Conservation (phyloP, 805 yeast species). For the Phaffomyces antillensis region DNA sequence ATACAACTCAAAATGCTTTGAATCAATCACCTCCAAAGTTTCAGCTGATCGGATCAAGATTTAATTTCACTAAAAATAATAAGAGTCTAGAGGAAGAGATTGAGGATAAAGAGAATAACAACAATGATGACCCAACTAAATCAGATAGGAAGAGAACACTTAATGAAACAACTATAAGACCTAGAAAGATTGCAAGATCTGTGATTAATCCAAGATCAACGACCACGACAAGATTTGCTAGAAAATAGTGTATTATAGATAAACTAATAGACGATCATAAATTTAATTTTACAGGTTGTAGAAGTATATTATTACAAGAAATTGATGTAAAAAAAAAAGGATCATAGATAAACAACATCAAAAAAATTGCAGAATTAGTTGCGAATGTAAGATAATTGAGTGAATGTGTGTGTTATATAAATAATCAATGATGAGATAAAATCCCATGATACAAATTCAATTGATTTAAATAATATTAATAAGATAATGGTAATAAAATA, state of each 20-base stretch:
- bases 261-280: no score
- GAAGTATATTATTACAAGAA: neutral
- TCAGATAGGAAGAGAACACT: neutral
- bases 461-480: neutral
- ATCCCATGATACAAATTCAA: no score
- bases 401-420: no score
- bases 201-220: neutral
- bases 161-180: slow-evolving; percentile 4
- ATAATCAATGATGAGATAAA: no score
- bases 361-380: neutral
- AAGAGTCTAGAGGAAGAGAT: neutral
- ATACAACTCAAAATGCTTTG: neutral
- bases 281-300: neutral
- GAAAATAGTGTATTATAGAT: neutral
- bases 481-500: neutral
- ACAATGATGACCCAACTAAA: neutral
- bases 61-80: slow-evolving; percentile 4
- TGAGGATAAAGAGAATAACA: slow-evolving; percentile 9
- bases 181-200: neutral
- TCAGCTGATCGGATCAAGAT: slow-evolving; percentile 21
- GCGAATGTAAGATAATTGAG: neutral
- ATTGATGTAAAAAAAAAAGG: neutral
- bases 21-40: slow-evolving; percentile 22
- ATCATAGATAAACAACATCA: neutral
- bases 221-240: neutral